Conservation (phyloP, 2,329 filamentous ascomycete genomes). For the Ascocoryne sarcoides region DNA sequence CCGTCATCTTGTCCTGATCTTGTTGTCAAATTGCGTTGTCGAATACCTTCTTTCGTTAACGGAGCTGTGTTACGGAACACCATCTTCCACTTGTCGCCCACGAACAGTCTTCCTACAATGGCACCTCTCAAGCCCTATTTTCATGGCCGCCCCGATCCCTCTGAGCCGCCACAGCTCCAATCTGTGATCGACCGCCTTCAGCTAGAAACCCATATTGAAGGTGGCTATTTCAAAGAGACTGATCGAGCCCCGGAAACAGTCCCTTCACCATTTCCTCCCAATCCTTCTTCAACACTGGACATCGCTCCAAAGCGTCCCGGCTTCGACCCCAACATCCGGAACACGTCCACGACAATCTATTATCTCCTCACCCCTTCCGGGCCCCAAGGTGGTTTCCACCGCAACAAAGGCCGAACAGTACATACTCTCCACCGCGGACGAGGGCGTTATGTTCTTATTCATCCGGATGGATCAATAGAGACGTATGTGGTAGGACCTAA, state of each 20-base stretch:
- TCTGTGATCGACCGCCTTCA: slow-evolving; percentile 36
- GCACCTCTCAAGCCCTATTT: slow-evolving; percentile 25
- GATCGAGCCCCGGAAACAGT: slow-evolving; percentile 44
- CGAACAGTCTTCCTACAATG: too few relatives aligned
- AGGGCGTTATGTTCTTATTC: slow-evolving; percentile 55
- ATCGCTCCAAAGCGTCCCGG: slow-evolving; percentile 30
- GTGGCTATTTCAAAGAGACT: slow-evolving; percentile 56
- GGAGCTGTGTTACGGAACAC: too few relatives aligned
- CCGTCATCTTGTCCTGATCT: background rate
- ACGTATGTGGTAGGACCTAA: slow-evolving; percentile 54
- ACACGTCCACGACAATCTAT: slow-evolving; percentile 52
- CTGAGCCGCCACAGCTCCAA: slow-evolving; percentile 29
- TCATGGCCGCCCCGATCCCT: slow-evolving; percentile 12
- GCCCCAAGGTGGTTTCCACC: slow-evolving; percentile 53
- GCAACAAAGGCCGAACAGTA: slow-evolving; percentile 52
- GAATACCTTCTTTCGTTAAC: background rate
- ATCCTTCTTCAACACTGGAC: slow-evolving; percentile 31
- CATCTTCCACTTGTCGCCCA: too few relatives aligned
- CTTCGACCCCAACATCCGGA: slow-evolving; percentile 36
- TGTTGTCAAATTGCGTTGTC: background rate
- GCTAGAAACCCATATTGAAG: slow-evolving; percentile 50
- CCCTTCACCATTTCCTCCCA: slow-evolving; percentile 43
- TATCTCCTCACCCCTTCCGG: slow-evolving; percentile 51
- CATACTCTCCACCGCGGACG: slow-evolving; percentile 57
- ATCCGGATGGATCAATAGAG: slow-evolving; percentile 51